These are phyloP conservation scores for Dioscorea dumetorum DNA, from an alignment of 106 monocot species.

Conservation along the genomic window DNA sequence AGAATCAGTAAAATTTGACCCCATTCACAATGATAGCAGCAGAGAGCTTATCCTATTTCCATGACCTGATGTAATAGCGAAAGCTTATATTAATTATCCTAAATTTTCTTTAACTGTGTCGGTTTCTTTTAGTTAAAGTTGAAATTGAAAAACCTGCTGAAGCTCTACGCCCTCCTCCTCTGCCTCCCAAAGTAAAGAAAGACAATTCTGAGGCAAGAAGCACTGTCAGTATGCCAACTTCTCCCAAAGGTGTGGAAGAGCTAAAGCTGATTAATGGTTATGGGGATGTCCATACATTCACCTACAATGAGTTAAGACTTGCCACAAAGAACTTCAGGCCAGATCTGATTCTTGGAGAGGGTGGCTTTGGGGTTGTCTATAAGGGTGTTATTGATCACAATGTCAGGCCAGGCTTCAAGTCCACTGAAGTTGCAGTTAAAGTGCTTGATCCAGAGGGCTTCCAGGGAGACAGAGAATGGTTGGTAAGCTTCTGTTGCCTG, in stretches of 20 bases:
- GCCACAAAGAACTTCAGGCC: constrained; percentile 49
- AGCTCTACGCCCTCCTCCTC: background rate
- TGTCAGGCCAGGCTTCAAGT: constrained; percentile 36
- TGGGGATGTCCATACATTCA: constrained; percentile 37
- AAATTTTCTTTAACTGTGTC: too few species aligned
- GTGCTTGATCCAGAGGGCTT: constrained; percentile 48
- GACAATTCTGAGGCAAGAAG: background rate
- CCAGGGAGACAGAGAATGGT: constrained; percentile 74
- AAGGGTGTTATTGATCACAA: constrained; percentile 52
- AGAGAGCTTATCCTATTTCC: too few species aligned
- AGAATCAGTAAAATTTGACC: too few species aligned
- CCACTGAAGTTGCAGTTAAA: constrained; percentile 59
- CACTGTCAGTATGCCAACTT: background rate
- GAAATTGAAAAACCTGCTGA: too few species aligned
- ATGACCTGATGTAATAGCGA: too few species aligned
- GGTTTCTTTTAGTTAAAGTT: too few species aligned
- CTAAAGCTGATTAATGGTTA: constrained; percentile 22
- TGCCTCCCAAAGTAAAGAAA: background rate
- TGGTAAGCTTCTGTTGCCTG: constrained; percentile 25
- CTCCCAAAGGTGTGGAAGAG: constrained; percentile 37
- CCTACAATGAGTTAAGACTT: constrained; percentile 40
- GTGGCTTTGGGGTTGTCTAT: constrained; percentile 64
- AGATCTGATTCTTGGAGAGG: constrained; percentile 52
- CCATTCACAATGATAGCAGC: too few species aligned
- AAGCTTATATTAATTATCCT: too few species aligned